Base-by-base conservation (phyloP, 495 filamentous ascomycete species). In the Xylaria grammica region DNA sequence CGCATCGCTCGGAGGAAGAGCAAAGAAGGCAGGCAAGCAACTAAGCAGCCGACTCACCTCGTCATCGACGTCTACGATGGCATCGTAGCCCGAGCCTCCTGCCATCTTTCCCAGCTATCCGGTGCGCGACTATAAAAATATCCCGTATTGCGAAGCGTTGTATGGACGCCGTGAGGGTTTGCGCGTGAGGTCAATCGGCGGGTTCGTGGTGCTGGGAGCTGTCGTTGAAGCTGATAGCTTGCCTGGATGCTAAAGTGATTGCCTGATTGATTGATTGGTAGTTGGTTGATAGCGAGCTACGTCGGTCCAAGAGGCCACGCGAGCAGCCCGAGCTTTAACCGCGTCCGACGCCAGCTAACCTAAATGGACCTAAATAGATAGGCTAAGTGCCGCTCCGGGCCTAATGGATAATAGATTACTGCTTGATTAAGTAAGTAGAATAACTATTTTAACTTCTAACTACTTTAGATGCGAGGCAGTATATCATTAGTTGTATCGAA, bases 11-110 rank as follows among this genome's bases (percentile, higher is more conserved):
- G 11, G 0, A 26, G 17, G 19, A 56, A 27, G n/a, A 42, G 55
- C 36, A 22, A 2, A 58, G 62, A 8, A 34, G 52, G n/a, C 27
- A 27, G 26, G 60, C n/a, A n/a, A 22, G 11, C 2, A 26, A 9
- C 5, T 48, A 48, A 51, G n/a, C 48, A 7, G 54, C 48, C 6
- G 59, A 66, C 73, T 55, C 77, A 92, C 93, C 82, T 98, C 94
- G 67, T 91, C 90, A 73, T 97, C 94, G 58, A 97, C 87, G 71
- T 98, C 95, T 27, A 99, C 95, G 69, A 99, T 94, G 62, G 96
- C 95, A 79, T 99, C 96, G 77, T 99, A 98, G 67, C 93, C 92
- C 66, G 87, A 82, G 74, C 89, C 90, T 55, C 89, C 90, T 55
- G 93, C 83, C 93, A 96, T 96, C 15, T 59, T 81, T 26, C 30